These are phyloP conservation scores for Peribolospora kevripleyi DNA, from an alignment of 768 basidiomycete species.

Conservation along the genomic window DNA sequence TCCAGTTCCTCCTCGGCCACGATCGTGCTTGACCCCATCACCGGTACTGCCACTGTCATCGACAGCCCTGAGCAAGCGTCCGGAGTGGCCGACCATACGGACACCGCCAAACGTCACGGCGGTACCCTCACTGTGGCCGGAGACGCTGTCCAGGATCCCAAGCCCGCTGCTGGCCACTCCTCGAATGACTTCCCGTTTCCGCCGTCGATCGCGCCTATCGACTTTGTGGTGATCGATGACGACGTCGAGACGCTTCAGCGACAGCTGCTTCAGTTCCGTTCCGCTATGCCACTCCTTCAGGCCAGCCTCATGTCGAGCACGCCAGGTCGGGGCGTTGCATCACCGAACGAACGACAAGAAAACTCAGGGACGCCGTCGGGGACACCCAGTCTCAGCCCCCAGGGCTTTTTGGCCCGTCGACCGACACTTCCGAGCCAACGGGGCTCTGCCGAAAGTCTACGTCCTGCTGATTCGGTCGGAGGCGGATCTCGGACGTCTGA, in stretches of 20 bases:
- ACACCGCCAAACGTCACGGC: neutral
- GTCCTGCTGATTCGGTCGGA: conserved; percentile 34
- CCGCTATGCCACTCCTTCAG: conserved; percentile 15
- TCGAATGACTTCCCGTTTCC: neutral
- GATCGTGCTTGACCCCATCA: neutral
- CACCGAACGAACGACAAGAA: conserved; percentile 15
- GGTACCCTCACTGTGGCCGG: too few relatives aligned
- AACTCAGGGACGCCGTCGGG: conserved; percentile 7
- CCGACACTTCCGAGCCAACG: too few relatives aligned
- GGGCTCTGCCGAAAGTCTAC: too few relatives aligned
- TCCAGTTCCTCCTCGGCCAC: too few relatives aligned
- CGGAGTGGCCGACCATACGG: too few relatives aligned
- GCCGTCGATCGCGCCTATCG: conserved; percentile 7
- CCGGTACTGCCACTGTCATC: neutral
- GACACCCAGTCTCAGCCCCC: conserved; percentile 12
- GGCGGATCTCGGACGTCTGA: conserved; percentile 40
- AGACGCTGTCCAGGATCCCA: neutral
- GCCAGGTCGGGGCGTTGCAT: conserved; percentile 7
- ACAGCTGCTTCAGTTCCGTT: conserved; percentile 41
- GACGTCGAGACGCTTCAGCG: conserved; percentile 56
- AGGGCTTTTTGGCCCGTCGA: too few relatives aligned
- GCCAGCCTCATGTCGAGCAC: conserved; percentile 5
- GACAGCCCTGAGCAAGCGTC: neutral
- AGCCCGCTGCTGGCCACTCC: neutral
- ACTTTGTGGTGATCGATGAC: conserved; percentile 77